Evolutionary conservation across 2,329 filamentous ascomycete genomes (phyloP).

Genomic region (Penicillium decumbens): DNA sequence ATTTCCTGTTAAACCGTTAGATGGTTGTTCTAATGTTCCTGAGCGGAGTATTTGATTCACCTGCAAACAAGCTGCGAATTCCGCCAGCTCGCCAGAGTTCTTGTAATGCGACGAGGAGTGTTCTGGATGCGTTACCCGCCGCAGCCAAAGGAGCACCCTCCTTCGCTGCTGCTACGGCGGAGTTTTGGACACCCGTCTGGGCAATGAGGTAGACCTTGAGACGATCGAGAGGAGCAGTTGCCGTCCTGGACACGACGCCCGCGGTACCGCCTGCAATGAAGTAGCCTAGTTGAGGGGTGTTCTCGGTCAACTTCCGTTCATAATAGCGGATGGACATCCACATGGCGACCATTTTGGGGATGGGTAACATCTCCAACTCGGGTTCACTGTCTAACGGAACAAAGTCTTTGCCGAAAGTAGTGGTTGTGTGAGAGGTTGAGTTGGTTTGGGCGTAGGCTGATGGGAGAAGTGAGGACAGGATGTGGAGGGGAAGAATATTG

Average conservation of each 20-base stretch:
- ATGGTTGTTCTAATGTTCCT: slow-evolving; percentile 2
- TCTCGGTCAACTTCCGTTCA: slow-evolving; percentile 46
- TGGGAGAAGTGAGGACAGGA: slow-evolving; percentile 30
- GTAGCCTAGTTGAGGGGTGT: slow-evolving; percentile 66
- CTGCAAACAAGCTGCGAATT: slow-evolving; percentile 84
- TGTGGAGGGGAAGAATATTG: slow-evolving; percentile 33
- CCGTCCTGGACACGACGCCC: slow-evolving; percentile 89
- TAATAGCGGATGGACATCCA: slow-evolving; percentile 43
- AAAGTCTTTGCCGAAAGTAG: slow-evolving; percentile 29
- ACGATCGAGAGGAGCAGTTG: slow-evolving; percentile 91
- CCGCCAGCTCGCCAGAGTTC: slow-evolving; percentile 84
- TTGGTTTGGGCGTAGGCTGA: slow-evolving; percentile 33
- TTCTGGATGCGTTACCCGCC: slow-evolving; percentile 60
- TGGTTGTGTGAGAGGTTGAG: slow-evolving; percentile 23
- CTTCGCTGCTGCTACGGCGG: slow-evolving; percentile 62
- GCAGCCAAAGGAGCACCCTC: slow-evolving; percentile 63
- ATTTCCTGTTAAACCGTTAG: slow-evolving; percentile 61
- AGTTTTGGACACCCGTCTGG: slow-evolving; percentile 63
- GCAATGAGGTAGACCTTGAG: slow-evolving; percentile 97
- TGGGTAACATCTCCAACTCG: slow-evolving; percentile 41
- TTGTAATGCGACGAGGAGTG: slow-evolving; percentile 67
- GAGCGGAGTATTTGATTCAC: slow-evolving; percentile 49
- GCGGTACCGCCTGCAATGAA: slow-evolving; percentile 93
- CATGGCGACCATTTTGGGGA: slow-evolving; percentile 42
- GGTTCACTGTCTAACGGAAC: slow-evolving; percentile 32